Evolutionary conservation across 768 basidiomycete species (phyloP), one percentile per base, ranked within the genome.

Genomic region (Boletus eberwhitei): DNA sequence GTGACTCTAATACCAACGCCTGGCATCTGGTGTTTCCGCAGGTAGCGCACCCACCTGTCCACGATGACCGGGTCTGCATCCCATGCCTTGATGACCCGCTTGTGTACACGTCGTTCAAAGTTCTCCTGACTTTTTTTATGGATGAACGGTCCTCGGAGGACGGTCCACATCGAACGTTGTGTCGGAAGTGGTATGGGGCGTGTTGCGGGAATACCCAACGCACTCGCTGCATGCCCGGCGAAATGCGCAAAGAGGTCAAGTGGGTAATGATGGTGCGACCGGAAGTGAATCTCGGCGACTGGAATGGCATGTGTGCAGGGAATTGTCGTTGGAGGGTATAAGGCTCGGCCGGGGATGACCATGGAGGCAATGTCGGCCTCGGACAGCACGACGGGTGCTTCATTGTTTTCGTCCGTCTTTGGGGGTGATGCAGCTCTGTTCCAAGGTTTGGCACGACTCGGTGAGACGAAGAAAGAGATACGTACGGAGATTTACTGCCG

Each of bases 121-220:
- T 98, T 98, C 76, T 98, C 94, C 72, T 98, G 94, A 17, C 81
- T 76, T 73, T 96, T 97, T 67, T 98, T 98, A 71, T 95, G 88
- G 6, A 83, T 86, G 67, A 98, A 98, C 11, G 96, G 95, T 4
- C 84, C 81, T 35, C 87, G 82, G 9, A 80, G 78, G 17, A 97
- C 94, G 0, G 96, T 97, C 86, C 90, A 92, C 11, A 97, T 74
- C 5, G 80, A 77, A 42, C 90, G 87, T 59, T 86, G 77, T 3
- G 81, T 90, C 0, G 93, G 93, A 0, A 96, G 81, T 5, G 74
- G 72, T 14, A 79, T 77, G 12, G 85, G 77, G 17, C 79, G 76
- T 3, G 90, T 86, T 34, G 80, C 76, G 1, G 94, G 92, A 41
- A 96, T 90, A 17, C 82, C 88, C 39, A 98, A 79, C 1, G 91